Percentiles rank a stretch among this genome's conserved stretches.
Evolutionary conservation across 495 filamentous ascomycete species (phyloP).

Genomic region (Clavariopsis aquatica): DNA sequence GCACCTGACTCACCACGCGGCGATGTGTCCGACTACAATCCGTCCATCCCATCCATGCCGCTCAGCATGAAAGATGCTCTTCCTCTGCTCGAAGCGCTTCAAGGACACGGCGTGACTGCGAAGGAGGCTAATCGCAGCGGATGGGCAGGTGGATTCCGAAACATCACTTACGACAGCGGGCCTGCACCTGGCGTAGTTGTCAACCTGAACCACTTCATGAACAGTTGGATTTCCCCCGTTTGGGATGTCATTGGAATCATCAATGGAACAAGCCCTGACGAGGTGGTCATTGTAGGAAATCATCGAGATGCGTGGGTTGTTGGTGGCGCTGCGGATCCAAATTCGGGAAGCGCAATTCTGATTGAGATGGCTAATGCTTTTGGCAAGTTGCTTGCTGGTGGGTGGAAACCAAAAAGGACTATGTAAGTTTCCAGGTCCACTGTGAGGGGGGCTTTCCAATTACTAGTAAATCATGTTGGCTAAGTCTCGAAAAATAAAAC

Average conservation of each 20-base stretch:
- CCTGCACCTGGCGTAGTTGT: conserved; percentile 37
- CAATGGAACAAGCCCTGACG: conserved; percentile 1
- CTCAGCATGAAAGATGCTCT: conserved; percentile 40
- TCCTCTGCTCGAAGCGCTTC: conserved; percentile 39
- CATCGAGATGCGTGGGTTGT: conserved; percentile 36
- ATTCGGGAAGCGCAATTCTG: conserved; percentile 25
- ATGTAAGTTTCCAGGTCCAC: too few species aligned
- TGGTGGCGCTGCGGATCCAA: conserved; percentile 31
- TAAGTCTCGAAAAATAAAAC: not conserved
- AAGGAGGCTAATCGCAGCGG: conserved; percentile 40
- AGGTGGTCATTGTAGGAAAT: conserved; percentile 29
- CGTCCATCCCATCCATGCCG: conserved; percentile 43
- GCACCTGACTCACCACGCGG: conserved; percentile 29
- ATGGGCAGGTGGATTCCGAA: conserved; percentile 39
- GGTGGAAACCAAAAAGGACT: conserved; percentile 32
- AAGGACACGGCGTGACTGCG: conserved; percentile 39
- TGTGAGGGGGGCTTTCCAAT: not conserved
- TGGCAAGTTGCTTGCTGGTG: conserved; percentile 26
- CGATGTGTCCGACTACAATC: conserved; percentile 29
- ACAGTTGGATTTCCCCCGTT: conserved; percentile 35
- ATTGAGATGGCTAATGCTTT: conserved; percentile 32
- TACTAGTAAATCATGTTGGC: not conserved
- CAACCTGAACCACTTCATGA: conserved; percentile 36
- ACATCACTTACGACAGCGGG: conserved; percentile 41
- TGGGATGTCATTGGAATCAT: conserved; percentile 44